These are phyloP conservation scores for Adenanthera pavonina DNA, from an alignment of 306 rosid genomes.

Conservation along the genomic window DNA sequence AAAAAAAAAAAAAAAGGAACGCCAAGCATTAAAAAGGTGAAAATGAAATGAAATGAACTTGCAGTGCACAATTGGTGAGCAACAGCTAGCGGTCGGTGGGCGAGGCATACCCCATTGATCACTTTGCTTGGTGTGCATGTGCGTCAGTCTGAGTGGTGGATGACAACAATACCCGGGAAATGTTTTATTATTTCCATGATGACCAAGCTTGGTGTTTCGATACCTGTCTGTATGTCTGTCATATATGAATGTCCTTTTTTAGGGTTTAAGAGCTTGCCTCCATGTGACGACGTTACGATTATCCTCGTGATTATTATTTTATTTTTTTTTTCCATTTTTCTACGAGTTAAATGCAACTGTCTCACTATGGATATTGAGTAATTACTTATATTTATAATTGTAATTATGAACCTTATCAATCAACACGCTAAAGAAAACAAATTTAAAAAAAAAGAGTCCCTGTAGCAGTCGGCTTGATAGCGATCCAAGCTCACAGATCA, in stretches of 20 bases:
- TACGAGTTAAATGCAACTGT: too few relatives aligned
- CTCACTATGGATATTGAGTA: neutral
- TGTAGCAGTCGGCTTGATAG: neutral
- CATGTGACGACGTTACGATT: slow-evolving; percentile 44
- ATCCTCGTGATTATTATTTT: neutral
- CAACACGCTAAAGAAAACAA: neutral
- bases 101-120: neutral
- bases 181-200: slow-evolving; percentile 15
- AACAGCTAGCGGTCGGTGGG: neutral
- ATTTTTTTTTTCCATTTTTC: neutral
- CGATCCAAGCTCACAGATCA: neutral
- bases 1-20: neutral
- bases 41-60: neutral
- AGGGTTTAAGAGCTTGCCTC: slow-evolving; percentile 3
- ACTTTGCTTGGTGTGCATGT: slow-evolving; percentile 29
- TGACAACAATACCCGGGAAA: slow-evolving; percentile 3
- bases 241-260: neutral
- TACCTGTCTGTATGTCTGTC: slow-evolving; percentile 1
- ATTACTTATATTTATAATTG: too few relatives aligned
- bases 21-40: neutral
- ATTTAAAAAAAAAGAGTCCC: neutral
- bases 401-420: neutral
- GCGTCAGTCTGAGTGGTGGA: slow-evolving; percentile 5
- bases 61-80: neutral
- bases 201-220: slow-evolving; percentile 31